Percentiles rank a stretch among this genome's conserved stretches.
phyloP scores from a whole-genome alignment of 2,329 filamentous ascomycete genomes.

The Fusarium globosum region DNA sequence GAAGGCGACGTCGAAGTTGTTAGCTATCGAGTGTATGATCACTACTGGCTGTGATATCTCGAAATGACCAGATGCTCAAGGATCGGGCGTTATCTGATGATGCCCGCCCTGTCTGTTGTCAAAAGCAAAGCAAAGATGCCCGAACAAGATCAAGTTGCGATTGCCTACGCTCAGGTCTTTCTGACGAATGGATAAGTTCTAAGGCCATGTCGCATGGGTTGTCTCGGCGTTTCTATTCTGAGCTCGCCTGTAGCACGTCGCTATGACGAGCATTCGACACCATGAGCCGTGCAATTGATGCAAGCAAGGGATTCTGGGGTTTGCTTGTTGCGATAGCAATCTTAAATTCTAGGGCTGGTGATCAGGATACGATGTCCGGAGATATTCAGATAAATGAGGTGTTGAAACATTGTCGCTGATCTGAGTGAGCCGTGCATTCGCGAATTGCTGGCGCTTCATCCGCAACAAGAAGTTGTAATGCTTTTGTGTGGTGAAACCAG shows the following conservation, averaged over 20 bases:
- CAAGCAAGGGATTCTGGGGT: constrained; percentile 25
- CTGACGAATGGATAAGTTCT: constrained; percentile 7
- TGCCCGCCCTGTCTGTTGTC: background rate
- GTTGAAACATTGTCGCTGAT: constrained; percentile 29
- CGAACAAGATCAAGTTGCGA: background rate
- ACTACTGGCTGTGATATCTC: background rate
- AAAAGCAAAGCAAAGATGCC: background rate
- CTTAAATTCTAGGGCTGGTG: constrained; percentile 3
- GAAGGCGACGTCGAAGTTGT: background rate
- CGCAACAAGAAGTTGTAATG: background rate
- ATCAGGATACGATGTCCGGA: background rate
- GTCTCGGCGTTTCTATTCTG: constrained; percentile 21
- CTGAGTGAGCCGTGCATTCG: constrained; percentile 17
- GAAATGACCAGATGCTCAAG: constrained; percentile 2
- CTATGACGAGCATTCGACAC: constrained; percentile 18
- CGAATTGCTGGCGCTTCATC: constrained; percentile 8
- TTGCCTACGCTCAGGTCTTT: background rate
- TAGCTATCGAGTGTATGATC: background rate
- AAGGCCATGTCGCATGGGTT: constrained; percentile 18
- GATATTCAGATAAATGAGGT: constrained; percentile 26
- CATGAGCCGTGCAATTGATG: constrained; percentile 4
- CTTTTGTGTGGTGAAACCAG: constrained; percentile 16
- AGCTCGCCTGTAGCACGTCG: constrained; percentile 22
- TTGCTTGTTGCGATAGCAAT: constrained; percentile 24
- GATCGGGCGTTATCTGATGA: background rate